Percentiles rank a stretch among this genome's conserved stretches.
Evolutionary conservation across 2,329 filamentous ascomycete genomes (phyloP).

Genomic region (Fusarium keratoplasticum): DNA sequence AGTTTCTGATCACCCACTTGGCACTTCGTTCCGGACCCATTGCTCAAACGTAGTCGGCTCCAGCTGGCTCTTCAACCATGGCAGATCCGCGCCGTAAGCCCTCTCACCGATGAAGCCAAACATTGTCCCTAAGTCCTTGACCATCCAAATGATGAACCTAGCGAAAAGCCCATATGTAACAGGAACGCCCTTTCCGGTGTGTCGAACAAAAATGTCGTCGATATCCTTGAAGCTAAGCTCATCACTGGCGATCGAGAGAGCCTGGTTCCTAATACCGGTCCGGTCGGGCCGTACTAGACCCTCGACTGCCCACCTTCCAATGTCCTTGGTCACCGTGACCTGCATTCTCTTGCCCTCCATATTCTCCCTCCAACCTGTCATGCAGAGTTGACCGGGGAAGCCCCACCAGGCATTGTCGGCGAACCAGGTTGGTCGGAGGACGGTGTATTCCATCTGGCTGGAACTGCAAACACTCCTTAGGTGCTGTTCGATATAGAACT

Average conservation of each 20-base stretch:
- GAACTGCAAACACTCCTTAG: conserved; percentile 54
- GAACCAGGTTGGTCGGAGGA: conserved; percentile 46
- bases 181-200: conserved; percentile 36
- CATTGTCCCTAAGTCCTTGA: conserved; percentile 39
- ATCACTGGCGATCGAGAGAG: conserved; percentile 42
- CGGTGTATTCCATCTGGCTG: conserved; percentile 43
- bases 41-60: conserved; percentile 38
- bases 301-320: conserved; percentile 40
- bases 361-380: conserved; percentile 43
- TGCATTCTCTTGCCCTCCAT: conserved; percentile 44
- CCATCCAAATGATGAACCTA: conserved; percentile 36
- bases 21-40: conserved; percentile 31
- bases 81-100: conserved; percentile 35
- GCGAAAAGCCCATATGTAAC: conserved; percentile 36
- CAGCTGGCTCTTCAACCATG: conserved; percentile 31
- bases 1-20: background rate
- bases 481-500: conserved; percentile 70
- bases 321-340: conserved; percentile 40
- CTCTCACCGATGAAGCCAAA: conserved; percentile 37
- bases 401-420: conserved; percentile 43
- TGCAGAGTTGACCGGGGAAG: conserved; percentile 40
- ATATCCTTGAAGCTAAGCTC: conserved; percentile 39
- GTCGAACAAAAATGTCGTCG: conserved; percentile 29
- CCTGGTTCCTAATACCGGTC: conserved; percentile 31
- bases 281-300: conserved; percentile 30